These are phyloP conservation scores for Torulaspora franciscae DNA, from an alignment of 805 yeast genomes.

Conservation along the genomic window DNA sequence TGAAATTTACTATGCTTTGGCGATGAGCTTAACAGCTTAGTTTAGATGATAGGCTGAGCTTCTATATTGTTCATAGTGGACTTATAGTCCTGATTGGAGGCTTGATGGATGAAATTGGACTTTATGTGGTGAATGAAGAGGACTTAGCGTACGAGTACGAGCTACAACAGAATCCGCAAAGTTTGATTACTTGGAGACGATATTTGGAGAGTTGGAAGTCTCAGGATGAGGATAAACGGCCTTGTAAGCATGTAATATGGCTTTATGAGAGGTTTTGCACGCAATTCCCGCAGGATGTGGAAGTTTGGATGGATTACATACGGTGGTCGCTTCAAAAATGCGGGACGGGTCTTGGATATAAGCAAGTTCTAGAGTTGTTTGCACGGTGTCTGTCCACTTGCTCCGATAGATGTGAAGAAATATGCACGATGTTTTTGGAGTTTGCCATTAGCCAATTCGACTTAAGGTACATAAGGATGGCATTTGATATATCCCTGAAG, in stretches of 20 bases:
- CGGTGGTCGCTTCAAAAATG: constrained; percentile 35
- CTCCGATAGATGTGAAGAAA: constrained; percentile 36
- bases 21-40: constrained; percentile 1
- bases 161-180: constrained; percentile 36
- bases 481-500: constrained; percentile 22
- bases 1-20: neutral
- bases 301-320: constrained; percentile 34
- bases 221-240: constrained; percentile 12
- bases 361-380: constrained; percentile 1
- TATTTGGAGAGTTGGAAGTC: constrained; percentile 39
- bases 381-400: constrained; percentile 35
- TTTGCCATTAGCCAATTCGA: constrained; percentile 41
- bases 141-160: constrained; percentile 47
- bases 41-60: neutral
- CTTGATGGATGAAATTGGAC: constrained; percentile 13
- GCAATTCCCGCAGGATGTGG: constrained; percentile 17
- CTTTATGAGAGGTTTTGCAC: constrained; percentile 38
- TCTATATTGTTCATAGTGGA: neutral
- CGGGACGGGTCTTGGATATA: constrained; percentile 2
- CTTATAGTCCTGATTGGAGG: neutral
- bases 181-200: constrained; percentile 42
- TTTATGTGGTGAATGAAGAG: constrained; percentile 21
- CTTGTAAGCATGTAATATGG: constrained; percentile 21
- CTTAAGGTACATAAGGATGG: constrained; percentile 33
- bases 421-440: constrained; percentile 52